These are phyloP conservation scores for Xylariaceae sp. DNA, from an alignment of 2,329 filamentous ascomycete species.

Conservation along the genomic window DNA sequence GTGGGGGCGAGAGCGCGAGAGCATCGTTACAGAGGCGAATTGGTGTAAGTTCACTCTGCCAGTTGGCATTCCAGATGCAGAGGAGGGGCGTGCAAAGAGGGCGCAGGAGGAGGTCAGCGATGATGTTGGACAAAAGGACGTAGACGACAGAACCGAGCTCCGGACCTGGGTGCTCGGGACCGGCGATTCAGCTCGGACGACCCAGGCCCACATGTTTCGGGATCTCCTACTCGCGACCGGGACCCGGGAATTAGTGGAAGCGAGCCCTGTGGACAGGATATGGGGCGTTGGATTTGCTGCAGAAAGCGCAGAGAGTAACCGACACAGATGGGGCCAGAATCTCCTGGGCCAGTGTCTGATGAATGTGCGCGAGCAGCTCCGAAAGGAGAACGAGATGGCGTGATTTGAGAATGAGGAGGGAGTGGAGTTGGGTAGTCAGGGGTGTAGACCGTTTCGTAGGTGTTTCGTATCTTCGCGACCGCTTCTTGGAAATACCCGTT, in stretches of 20 bases:
- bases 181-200: slow-evolving; percentile 7
- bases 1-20: slow-evolving; percentile 48
- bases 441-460: neutral
- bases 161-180: slow-evolving; percentile 18
- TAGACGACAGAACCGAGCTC: slow-evolving; percentile 15
- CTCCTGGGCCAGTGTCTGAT: slow-evolving; percentile 58
- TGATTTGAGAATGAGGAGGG: neutral
- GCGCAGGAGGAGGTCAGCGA: neutral
- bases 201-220: slow-evolving; percentile 39
- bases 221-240: slow-evolving; percentile 52
- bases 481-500: neutral
- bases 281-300: slow-evolving; percentile 62
- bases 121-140: neutral
- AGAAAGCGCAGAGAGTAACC: slow-evolving; percentile 42
- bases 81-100: neutral
- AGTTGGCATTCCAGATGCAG: slow-evolving; percentile 23
- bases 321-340: slow-evolving; percentile 57
- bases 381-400: slow-evolving; percentile 29
- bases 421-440: neutral
- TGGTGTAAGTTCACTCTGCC: slow-evolving; percentile 53
- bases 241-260: slow-evolving; percentile 57
- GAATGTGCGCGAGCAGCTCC: slow-evolving; percentile 50
- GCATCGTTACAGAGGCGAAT: slow-evolving; percentile 54
- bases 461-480: neutral
- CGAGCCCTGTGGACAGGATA: slow-evolving; percentile 54